Evolutionary conservation across 2,329 filamentous ascomycete genomes (phyloP), one percentile per base, ranked within the genome.

Genomic region (Dactylellina cionopaga): DNA sequence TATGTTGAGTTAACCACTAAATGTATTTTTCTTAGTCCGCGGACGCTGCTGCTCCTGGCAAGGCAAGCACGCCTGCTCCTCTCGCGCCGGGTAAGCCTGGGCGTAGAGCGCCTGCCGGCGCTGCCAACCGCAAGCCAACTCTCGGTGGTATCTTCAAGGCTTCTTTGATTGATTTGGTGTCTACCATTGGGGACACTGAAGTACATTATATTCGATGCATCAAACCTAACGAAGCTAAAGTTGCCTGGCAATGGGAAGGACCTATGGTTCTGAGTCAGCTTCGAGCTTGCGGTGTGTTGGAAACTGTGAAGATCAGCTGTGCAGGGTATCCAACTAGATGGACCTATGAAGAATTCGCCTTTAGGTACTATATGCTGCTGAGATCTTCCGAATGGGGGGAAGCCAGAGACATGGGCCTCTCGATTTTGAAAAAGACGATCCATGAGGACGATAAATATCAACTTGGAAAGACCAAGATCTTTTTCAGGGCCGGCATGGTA

Each of bases 141-240:
- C 87, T 99, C 27, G 95, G 95, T 81, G 95, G 95, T 74, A 99
- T 99, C 76, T 99, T 99, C 89, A 96, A 96, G 80, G 96, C 93
- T 2, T 98, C 95, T 6, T 84, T 99, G 78, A 98, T 99, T 77
- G 95, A 99, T 82, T 87, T 99, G 55, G 99, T 99, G 94, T 86
- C 88, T 80, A 99, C 95, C 3, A 99, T 99, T 82, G 96, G 96
- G 81, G 93, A 91, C 76, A 99, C 95, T 1, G 95, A 99, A 80
- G 95, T 98, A 17, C 95, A 99, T 81, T 99, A 99, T 81, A 99
- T 99, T 79, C 89, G 95, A 77, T 99, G 95, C 81, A 98, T 99
- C 82, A 99, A 99, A 83, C 95, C 95, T 29, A 99, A 99, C 80
- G 95, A 99, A 82, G 92, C 88, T 54, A 99, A 99, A 82, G 91